Conservation (phyloP, 176 grass and related monocot genomes). For the Oropetium thomaeum region DNA sequence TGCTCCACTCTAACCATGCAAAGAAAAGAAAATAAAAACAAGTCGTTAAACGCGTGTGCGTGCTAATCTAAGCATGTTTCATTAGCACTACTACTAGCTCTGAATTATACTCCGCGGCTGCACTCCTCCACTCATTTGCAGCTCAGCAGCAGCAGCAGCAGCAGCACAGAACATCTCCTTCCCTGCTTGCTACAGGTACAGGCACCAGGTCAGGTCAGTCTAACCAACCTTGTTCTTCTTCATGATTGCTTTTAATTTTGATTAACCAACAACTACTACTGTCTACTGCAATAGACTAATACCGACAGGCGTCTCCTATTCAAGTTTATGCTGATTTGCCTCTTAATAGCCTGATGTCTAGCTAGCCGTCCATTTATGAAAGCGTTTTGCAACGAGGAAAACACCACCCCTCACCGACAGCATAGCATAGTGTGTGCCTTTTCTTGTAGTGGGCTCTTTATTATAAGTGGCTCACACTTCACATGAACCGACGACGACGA, state of each 20-base stretch:
- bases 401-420: conserved; percentile 35
- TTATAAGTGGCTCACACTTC: too few species aligned
- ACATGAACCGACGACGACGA: too few species aligned
- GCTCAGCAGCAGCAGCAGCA: too few species aligned
- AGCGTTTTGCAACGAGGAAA: neutral
- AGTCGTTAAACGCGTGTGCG: neutral
- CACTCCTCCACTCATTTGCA: too few species aligned
- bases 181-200: neutral
- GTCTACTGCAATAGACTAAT: neutral
- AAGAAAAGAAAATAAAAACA: neutral
- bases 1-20: neutral
- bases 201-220: neutral
- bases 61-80: neutral
- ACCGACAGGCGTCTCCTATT: neutral
- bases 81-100: neutral
- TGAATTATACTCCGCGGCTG: neutral
- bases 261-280: neutral
- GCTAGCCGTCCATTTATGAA: too few species aligned
- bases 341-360: neutral
- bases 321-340: conserved; percentile 10
- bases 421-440: too few species aligned
- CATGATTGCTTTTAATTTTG: neutral
- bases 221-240: neutral
- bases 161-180: neutral
- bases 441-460: too few species aligned